Base-by-base conservation (phyloP, 2,329 filamentous ascomycete species). In the Paraconiothyrium sp. region DNA sequence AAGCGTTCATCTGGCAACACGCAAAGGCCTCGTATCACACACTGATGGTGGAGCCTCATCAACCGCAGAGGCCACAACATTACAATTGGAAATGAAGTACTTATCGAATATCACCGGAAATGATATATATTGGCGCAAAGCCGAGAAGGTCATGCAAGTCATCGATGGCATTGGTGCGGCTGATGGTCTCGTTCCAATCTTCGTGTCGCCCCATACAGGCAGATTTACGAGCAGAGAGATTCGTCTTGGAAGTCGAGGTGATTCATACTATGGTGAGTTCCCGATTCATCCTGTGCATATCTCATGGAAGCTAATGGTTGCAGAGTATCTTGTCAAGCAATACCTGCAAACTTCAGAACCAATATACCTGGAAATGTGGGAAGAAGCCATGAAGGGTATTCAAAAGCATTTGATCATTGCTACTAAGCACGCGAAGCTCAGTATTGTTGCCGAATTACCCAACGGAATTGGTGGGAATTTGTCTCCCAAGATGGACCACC, bases 51-150 rank as follows among this genome's bases (percentile, higher is more conserved):
- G 95, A 9, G 93, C 94, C 9, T 95, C 94, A 0, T 97, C 94
- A 2, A 97, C 94, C 0, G 94, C 95, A 1, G 95, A 99, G 82
- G 91, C 94, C 0, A 93, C 94, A 4, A 95, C 91, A 9, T 78
- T 98, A 50, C 95, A 99, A 81, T 87, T 99, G 13, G 95, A 99
- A 78, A 93, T 98, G 84, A 98, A 98, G 78, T 98, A 99, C 75
- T 84, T 99, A 16, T 91, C 95, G 50, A 97, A 97, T 79, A 84
- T 99, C 61, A 99, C 94, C 0, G 95, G 95, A 41, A 95, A 99
- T 80, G 89, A 90, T 54, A 86, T 92, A 64, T 98, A 95, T 79
- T 99, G 95, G 95, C 89, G 94, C 68, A 90, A 89, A 72, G 93
- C 89, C 3, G 95, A 98, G 79, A 92, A 91, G 69, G 92, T 97